These are phyloP conservation scores for Chrysoporthe austroafricana DNA, from an alignment of 2,329 filamentous ascomycete species.

Conservation along the genomic window DNA sequence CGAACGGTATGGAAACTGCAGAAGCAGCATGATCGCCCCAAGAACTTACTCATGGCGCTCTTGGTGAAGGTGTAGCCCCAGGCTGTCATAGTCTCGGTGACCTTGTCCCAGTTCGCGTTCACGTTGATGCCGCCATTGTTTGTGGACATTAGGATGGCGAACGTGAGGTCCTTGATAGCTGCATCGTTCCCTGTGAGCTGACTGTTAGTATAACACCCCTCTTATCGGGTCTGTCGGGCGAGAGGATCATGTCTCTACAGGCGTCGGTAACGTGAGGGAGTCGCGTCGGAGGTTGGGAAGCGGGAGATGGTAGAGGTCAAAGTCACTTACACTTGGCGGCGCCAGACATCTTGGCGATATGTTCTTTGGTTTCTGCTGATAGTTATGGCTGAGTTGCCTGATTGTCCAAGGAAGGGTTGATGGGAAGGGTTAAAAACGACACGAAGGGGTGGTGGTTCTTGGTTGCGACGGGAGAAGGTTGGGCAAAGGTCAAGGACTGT, in stretches of 20 bases:
- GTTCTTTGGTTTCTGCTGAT: background rate
- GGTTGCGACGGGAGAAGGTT: background rate
- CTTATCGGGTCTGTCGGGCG: background rate
- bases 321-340: constrained; percentile 1
- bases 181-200: constrained; percentile 20
- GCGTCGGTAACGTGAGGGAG: background rate
- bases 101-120: constrained; percentile 21
- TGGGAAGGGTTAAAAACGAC: background rate
- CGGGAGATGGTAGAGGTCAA: background rate
- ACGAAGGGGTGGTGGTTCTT: background rate
- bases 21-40: background rate
- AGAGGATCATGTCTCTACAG: background rate
- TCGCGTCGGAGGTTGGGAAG: background rate
- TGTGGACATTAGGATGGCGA: constrained; percentile 25
- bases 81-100: constrained; percentile 17
- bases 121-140: constrained; percentile 20
- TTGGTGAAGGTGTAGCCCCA: constrained; percentile 25
- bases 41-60: constrained; percentile 27
- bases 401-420: background rate
- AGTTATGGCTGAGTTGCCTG: background rate
- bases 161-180: constrained; percentile 24
- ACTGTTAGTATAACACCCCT: background rate
- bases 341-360: constrained; percentile 10
- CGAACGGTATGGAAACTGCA: background rate
- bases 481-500: background rate